These are phyloP conservation scores for Pestalotiopsis sp. DNA, from an alignment of 2,329 filamentous ascomycete species.

Conservation along the genomic window DNA sequence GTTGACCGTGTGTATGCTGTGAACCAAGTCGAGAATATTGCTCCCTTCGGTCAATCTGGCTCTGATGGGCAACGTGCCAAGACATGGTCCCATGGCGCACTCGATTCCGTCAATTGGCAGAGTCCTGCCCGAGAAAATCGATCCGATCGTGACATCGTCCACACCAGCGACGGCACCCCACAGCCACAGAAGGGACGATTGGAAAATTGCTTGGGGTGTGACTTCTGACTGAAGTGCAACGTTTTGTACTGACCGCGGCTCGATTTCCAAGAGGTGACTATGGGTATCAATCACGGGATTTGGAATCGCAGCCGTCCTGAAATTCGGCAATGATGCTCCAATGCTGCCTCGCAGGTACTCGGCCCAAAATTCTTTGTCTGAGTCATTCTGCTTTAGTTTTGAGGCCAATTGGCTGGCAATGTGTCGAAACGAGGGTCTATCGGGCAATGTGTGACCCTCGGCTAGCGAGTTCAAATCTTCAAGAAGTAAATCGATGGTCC, in stretches of 20 bases:
- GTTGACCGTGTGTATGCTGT: conserved; percentile 65
- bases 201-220: conserved; percentile 73
- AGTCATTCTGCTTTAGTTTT: conserved; percentile 31
- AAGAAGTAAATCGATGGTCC: conserved; percentile 78
- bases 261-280: conserved; percentile 33
- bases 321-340: conserved; percentile 58
- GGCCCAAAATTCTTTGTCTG: conserved; percentile 68
- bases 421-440: conserved; percentile 60
- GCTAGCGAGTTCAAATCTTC: conserved; percentile 64
- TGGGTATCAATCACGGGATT: conserved; percentile 27
- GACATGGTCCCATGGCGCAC: conserved; percentile 75
- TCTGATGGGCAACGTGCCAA: conserved; percentile 75
- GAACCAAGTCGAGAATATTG: conserved; percentile 62
- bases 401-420: conserved; percentile 50
- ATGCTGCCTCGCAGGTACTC: conserved; percentile 61
- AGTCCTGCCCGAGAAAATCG: conserved; percentile 80
- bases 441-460: conserved; percentile 20
- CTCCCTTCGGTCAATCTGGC: conserved; percentile 54
- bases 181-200: conserved; percentile 69
- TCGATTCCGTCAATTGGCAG: conserved; percentile 73
- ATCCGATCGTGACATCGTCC: conserved; percentile 72
- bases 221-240: conserved; percentile 44
- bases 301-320: conserved; percentile 42
- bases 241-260: conserved; percentile 33
- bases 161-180: conserved; percentile 65